Base-by-base conservation (phyloP, 768 basidiomycete species). In the Leucocoprinus leucothites region DNA sequence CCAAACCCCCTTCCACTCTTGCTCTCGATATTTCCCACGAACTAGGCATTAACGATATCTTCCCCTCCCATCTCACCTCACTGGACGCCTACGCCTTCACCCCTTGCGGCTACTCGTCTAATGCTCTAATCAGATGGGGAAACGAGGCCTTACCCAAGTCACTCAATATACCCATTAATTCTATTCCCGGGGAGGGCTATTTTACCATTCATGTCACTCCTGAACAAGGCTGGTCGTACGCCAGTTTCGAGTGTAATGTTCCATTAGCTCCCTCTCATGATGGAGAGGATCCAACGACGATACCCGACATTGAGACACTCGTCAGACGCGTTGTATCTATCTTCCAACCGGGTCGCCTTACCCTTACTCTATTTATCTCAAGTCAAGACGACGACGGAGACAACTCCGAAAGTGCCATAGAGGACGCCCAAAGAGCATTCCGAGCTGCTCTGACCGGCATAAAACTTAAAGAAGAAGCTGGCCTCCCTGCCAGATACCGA, bases 121-220 rank as follows among this genome's bases (percentile, higher is more conserved):
- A 99, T 67, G 94, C 93, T 9, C 84, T 98, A 9, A 75, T 85
- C 63, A 85, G 77, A 66, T 91, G 81, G 83, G 77, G 74, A 14
- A 73, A 76, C 48, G 71, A 66, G 53, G 67, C 60, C 22, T 53
- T 67, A 41, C 60, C 66, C 51, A 46, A 63, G 45, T 58, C 56
- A 31, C 60, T 64, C 19, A 48, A 57, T 50, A 49, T 56, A 34
- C 36, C 55, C 25, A 41, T 58, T 31, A 21, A 28, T 54, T 63
- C 55, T 55, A 63, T 61, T 53, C 67, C 53, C 16, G 84, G 84
- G 14, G 97, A 98, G 69, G 93, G 96, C 36, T 99, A 99, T 71
- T 98, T 92, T 68, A 98, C 94, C 6, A 96, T 99, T 53, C 97
- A 99, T 68, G 96, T 98, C 57, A 99, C 97, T 0, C 97, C 97